phyloP scores from a whole-genome alignment of 305 asterid genomes.

The Solanum chacoense region DNA sequence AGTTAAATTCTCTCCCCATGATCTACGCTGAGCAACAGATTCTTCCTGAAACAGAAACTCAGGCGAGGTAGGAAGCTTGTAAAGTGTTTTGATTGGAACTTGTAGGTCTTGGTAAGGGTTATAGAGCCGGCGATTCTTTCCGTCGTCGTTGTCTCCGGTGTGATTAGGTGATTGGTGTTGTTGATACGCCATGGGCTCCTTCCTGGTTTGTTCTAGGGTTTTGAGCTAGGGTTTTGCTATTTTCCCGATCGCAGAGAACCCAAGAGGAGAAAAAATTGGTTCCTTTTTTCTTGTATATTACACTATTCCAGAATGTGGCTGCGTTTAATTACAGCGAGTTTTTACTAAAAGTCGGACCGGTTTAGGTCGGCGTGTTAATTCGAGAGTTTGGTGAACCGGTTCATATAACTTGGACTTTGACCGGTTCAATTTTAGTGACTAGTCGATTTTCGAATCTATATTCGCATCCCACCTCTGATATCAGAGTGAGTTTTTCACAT shows the following conservation, averaged over 20 bases:
- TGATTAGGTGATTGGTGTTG: constrained; percentile 50
- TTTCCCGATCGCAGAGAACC: neutral
- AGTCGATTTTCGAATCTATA: neutral
- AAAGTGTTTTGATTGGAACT: constrained; percentile 46
- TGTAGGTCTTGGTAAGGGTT: constrained; percentile 79
- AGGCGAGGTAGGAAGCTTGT: constrained; percentile 74
- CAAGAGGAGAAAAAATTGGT: neutral
- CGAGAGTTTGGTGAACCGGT: neutral
- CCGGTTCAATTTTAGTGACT: neutral
- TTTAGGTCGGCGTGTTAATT: neutral
- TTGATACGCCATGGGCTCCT: constrained; percentile 56
- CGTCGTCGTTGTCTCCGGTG: constrained; percentile 17
- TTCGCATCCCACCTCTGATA: neutral
- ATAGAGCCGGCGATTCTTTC: constrained; percentile 58
- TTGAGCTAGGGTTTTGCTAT: constrained; percentile 13
- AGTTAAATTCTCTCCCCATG: constrained; percentile 92
- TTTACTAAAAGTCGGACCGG: neutral
- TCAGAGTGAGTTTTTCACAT: neutral
- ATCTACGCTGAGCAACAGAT: constrained; percentile 64
- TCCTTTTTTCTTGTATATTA: neutral
- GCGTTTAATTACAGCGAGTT: neutral
- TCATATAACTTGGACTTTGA: neutral
- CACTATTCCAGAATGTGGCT: neutral
- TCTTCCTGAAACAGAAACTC: constrained; percentile 88
- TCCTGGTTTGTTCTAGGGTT: neutral